A percentile compares a stretch with the other conserved stretches of the same genome.
phyloP scores from a whole-genome alignment of 495 filamentous ascomycete genomes.

The Sphaerosporella brunnea region DNA sequence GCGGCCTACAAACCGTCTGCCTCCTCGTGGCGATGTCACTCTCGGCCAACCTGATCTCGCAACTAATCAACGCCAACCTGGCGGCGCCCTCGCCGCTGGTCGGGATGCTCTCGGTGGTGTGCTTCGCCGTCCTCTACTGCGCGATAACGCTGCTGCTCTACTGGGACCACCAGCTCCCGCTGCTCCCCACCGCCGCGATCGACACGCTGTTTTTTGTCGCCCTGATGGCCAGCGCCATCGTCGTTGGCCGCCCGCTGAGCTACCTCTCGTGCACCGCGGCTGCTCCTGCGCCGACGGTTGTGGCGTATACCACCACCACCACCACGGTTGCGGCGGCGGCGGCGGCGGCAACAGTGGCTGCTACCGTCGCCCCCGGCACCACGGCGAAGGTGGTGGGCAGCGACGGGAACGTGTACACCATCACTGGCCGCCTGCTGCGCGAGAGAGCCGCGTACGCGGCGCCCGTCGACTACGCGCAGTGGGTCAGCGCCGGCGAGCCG shows the following conservation, averaged over 20 bases:
- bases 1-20: constrained; percentile 49
- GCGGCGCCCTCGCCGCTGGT: constrained; percentile 55
- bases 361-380: constrained; percentile 1
- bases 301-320: constrained; percentile 2
- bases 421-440: constrained; percentile 24
- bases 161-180: constrained; percentile 54
- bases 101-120: constrained; percentile 32
- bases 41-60: constrained; percentile 63
- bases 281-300: constrained; percentile 10
- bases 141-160: constrained; percentile 60
- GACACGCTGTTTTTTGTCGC: constrained; percentile 55
- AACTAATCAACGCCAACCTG: constrained; percentile 46
- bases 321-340: constrained; percentile 13
- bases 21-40: constrained; percentile 70
- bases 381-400: constrained; percentile 12
- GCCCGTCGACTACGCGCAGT: constrained; percentile 37
- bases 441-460: constrained; percentile 30
- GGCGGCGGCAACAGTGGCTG: constrained; percentile 7
- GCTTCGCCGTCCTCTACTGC: constrained; percentile 59
- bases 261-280: constrained; percentile 54
- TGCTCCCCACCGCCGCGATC: constrained; percentile 43
- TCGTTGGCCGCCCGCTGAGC: constrained; percentile 65
- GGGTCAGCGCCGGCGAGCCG: constrained; percentile 46
- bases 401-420: constrained; percentile 22
- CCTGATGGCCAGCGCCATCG: constrained; percentile 48